Conservation (phyloP, 768 basidiomycete genomes). For the Mycena vitilis region DNA sequence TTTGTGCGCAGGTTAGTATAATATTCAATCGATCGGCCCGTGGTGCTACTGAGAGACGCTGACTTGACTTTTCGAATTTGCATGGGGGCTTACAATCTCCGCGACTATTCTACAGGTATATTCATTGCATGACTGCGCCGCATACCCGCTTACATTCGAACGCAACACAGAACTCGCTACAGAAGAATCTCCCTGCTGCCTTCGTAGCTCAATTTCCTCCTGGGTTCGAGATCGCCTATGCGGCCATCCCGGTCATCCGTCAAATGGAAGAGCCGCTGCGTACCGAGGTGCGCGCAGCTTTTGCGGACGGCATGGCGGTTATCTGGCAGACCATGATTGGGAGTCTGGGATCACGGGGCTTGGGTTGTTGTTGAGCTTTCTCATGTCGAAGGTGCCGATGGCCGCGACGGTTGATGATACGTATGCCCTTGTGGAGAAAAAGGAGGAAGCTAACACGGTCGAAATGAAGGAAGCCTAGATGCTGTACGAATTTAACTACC, state of each 20-base stretch:
- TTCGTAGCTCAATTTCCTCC: slow-evolving; percentile 14
- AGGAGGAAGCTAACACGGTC: no score
- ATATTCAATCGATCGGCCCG: no score
- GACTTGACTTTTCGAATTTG: background rate
- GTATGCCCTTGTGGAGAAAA: background rate
- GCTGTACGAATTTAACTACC: no score
- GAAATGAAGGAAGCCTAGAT: background rate
- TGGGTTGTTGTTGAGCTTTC: slow-evolving; percentile 46
- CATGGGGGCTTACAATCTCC: background rate
- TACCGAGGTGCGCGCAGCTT: slow-evolving; percentile 51
- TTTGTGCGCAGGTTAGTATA: background rate
- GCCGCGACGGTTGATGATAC: background rate
- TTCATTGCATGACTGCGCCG: no score
- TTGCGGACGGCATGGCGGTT: slow-evolving; percentile 49
- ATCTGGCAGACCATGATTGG: slow-evolving; percentile 57
- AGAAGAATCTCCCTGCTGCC: slow-evolving; percentile 17
- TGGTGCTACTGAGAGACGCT: no score
- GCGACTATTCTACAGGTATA: slow-evolving; percentile 2
- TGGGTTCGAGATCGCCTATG: slow-evolving; percentile 11
- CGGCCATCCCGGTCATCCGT: slow-evolving; percentile 29
- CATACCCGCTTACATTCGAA: background rate
- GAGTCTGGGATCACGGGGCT: slow-evolving; percentile 46
- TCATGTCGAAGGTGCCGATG: slow-evolving; percentile 48
- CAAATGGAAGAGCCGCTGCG: slow-evolving; percentile 37
- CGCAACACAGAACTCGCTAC: slow-evolving; percentile 51